Percentiles rank a stretch among this genome's conserved stretches.
Conservation (phyloP, 345 rosid species). For the Atalantia buxifolia region DNA sequence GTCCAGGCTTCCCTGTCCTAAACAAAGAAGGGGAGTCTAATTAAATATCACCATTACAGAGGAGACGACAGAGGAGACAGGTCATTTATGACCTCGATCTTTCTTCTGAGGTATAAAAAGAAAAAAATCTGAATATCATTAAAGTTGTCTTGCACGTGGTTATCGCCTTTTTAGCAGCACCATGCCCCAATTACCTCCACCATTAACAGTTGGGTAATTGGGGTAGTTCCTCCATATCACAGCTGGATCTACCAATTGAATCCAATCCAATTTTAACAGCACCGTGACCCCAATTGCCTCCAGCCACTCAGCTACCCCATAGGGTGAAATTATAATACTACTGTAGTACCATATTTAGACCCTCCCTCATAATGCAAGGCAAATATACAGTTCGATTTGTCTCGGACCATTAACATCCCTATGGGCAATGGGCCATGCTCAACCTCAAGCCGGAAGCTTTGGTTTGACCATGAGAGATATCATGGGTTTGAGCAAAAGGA, state of each 20-base stretch:
- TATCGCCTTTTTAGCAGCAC: neutral
- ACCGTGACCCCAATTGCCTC: neutral
- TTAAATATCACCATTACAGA: neutral
- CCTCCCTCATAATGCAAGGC: neutral
- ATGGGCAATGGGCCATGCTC: neutral
- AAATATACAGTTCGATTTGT: neutral
- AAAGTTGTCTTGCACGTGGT: constrained; percentile 8
- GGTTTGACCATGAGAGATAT: neutral
- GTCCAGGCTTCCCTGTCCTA: neutral
- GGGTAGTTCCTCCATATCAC: too few species aligned
- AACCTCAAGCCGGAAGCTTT: neutral
- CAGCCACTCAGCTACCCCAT: neutral
- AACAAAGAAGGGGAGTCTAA: neutral
- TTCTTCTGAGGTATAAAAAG: neutral
- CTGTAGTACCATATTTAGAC: too few species aligned
- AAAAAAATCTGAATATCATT: neutral
- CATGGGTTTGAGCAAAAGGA: neutral
- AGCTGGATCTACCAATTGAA: too few species aligned
- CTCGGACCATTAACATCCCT: neutral
- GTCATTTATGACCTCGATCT: constrained; percentile 5
- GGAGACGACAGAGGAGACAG: constrained; percentile 8
- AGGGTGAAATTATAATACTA: too few species aligned
- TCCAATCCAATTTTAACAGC: too few species aligned
- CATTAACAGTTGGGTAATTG: too few species aligned
- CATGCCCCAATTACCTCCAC: neutral